Evolutionary conservation across 257 asterid genomes (phyloP), one percentile per base, ranked within the genome.

Genomic region (Eustoma russellianum): DNA sequence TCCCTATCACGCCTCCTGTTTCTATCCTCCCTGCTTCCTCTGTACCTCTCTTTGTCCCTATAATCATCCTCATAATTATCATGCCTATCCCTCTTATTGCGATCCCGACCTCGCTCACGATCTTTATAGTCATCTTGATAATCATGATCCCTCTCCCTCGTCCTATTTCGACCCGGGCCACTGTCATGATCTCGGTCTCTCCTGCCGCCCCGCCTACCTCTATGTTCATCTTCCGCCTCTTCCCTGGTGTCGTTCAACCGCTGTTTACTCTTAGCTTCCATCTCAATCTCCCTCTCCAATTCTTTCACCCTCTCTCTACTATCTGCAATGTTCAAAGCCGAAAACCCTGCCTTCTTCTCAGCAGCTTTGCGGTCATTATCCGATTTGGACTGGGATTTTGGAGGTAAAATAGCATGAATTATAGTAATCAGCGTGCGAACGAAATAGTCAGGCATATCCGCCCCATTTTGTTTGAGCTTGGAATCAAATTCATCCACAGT

Each of bases 391-490:
- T 75, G 76, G 5, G 10, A 47, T 18, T 56, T 67, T 3, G 93
- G 96, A 15, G 94, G 96, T 66, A 86, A 55, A 66, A 90, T 86
- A 5, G 88, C 96, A 50, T 83, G 97, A 46, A 86, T 90, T 9
- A 90, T 86, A 3, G 93, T 86, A 5, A 90, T 83, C 16, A 90
- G 71, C 9, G 94, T 86, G 19, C 80, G 74, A 1, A 90, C 94
- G 44, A 90, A 86, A 53, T 90, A 90, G 81, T 90, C 97, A 6
- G 95, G 97, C 77, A 83, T 70, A 52, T 86, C 94, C 0, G 94
- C 94, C 15, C 86, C 96, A 24, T 66, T 74, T 46, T 77, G 75
- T 48, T 81, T 90, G 77, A 90, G 74, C 52, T 78, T 67, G 0
- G 47, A 40, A 57, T 90, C 97, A 45, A 83, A 90, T 43, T 79